These are phyloP conservation scores for Sphenostylis stenocarpa DNA, from an alignment of 306 rosid species.

Conservation along the genomic window DNA sequence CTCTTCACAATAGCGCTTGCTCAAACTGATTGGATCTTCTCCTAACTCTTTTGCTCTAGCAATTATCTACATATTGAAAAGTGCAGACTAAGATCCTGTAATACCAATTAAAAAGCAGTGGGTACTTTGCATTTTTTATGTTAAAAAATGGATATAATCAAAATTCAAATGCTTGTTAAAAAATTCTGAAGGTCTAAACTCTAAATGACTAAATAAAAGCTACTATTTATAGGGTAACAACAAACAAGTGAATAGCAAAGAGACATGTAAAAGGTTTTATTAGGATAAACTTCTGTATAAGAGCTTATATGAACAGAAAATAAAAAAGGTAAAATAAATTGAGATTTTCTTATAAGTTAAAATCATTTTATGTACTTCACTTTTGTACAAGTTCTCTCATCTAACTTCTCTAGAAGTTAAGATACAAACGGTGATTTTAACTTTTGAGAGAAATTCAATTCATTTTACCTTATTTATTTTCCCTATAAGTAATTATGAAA, in stretches of 20 bases:
- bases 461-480: neutral
- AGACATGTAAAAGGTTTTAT: neutral
- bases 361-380: neutral
- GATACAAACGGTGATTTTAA: neutral
- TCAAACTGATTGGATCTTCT: conserved; percentile 85
- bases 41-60: conserved; percentile 84
- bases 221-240: neutral
- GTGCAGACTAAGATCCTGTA: conserved; percentile 96
- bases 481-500: neutral
- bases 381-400: neutral
- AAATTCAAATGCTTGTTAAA: neutral
- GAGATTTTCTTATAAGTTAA: neutral
- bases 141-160: conserved; percentile 27
- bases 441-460: neutral
- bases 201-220: conserved; percentile 25
- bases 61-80: conserved; percentile 97
- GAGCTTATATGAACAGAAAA: neutral
- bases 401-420: neutral
- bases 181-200: neutral
- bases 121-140: conserved; percentile 50
- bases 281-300: neutral
- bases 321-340: neutral
- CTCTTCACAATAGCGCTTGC: conserved; percentile 77
- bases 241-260: neutral
- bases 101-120: conserved; percentile 66